A percentile compares a stretch with the other conserved stretches of the same genome.
phyloP scores from a whole-genome alignment of 169 alveolate species.

The Hepatocystis sp. region DNA sequence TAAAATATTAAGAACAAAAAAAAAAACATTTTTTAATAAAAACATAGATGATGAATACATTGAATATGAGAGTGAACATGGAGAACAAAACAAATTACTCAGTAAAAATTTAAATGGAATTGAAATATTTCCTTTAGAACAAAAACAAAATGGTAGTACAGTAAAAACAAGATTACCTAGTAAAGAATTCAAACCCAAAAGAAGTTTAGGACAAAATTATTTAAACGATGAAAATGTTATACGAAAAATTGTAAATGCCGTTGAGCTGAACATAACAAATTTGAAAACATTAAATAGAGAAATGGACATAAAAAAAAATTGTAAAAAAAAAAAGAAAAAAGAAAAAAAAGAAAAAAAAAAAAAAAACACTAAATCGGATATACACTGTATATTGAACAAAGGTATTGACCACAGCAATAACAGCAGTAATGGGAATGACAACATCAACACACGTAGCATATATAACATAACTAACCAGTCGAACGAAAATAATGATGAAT shows the following conservation, averaged over 20 bases:
- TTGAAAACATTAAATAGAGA: background rate
- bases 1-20: too few species aligned
- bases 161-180: slow-evolving; percentile 40
- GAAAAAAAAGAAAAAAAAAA: background rate
- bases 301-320: background rate
- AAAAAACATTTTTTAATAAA: too few species aligned
- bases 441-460: background rate
- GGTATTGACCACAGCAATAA: too few species aligned
- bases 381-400: too few species aligned
- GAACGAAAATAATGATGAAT: background rate
- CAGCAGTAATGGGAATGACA: background rate
- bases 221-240: slow-evolving; percentile 83
- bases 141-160: background rate
- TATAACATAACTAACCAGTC: background rate
- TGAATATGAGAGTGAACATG: too few species aligned
- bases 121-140: slow-evolving; percentile 28
- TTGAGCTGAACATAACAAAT: slow-evolving; percentile 3
- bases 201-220: slow-evolving; percentile 89
- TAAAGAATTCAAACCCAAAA: slow-evolving; percentile 85
- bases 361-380: background rate
- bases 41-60: too few species aligned
- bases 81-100: slow-evolving; percentile 11
- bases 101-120: slow-evolving; percentile 53
- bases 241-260: slow-evolving; percentile 43
- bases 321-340: background rate